Base-by-base conservation (phyloP, 768 basidiomycete species). In the Mycena crocata region DNA sequence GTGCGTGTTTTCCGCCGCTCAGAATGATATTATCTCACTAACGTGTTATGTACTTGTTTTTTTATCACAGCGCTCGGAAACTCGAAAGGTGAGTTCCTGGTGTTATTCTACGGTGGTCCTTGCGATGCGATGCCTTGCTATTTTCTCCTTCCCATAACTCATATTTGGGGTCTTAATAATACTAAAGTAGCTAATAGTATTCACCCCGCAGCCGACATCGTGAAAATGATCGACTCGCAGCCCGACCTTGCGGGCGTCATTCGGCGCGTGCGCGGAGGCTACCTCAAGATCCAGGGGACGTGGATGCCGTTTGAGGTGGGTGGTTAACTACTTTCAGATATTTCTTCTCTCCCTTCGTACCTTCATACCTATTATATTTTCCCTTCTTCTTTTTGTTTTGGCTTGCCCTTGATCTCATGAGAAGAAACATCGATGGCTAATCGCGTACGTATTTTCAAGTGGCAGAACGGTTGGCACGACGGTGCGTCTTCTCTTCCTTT, bases 181-280 rank as follows among this genome's bases (percentile, higher is more conserved):
- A n/a, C n/a, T 14, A 6, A 5, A 6, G 15, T n/a, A 30, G 51
- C 34, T n/a, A n/a, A n/a, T n/a, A n/a, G n/a, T n/a, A n/a, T n/a
- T n/a, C n/a, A n/a, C n/a, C n/a, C n/a, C n/a, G n/a, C 75, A 95
- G 94, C 94, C 72, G 94, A 96, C 82, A 94, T 96, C 60, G 93
- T 95, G 49, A 94, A 93, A 77, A 95, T 96, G 87, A 89, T 96
- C 72, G 94, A 96, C 81, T 93, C 92, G 3, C 93, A 95, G 72
- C 94, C 94, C 57, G 93, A 95, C 80, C 83, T 96, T 37, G 93
- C 93, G 30, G 84, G 89, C 34, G 88, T 92, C 71, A 89, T 95
- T 74, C 90, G 94, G 62, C 87, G 93, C 65, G 93, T 96, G 34
- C 89, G 93, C 49, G 94, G 93, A 62, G 93, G 93, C 55, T 94